Percentiles rank a stretch among this genome's conserved stretches.
phyloP scores from a whole-genome alignment of 495 filamentous ascomycete genomes.

The Penicillium desertorum region DNA sequence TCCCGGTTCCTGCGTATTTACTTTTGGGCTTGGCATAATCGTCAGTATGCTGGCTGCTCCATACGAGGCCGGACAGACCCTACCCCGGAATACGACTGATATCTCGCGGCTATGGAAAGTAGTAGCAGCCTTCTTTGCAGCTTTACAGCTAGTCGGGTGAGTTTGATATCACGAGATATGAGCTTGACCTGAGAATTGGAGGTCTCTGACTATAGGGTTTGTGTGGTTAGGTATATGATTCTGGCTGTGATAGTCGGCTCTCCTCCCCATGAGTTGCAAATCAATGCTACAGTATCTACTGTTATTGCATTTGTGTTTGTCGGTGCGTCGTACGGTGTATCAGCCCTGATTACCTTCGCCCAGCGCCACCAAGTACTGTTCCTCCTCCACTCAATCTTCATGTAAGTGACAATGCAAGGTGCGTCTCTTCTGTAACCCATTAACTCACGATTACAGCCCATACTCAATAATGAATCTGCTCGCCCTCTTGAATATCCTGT shows the following conservation, averaged over 20 bases:
- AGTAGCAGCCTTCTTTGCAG: not conserved
- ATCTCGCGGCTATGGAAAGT: constrained; percentile 1
- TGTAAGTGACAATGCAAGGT: not conserved
- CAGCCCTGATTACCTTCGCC: not conserved
- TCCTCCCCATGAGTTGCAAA: not conserved
- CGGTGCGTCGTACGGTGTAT: not conserved
- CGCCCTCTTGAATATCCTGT: constrained; percentile 34
- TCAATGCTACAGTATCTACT: not conserved
- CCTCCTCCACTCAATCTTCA: not conserved
- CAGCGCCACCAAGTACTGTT: not conserved
- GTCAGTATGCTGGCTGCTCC: not conserved
- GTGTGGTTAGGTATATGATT: constrained; percentile 3
- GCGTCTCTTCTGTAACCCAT: not conserved
- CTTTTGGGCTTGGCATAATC: not conserved
- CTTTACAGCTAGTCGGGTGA: constrained; percentile 6
- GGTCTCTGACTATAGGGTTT: not conserved
- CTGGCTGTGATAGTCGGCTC: not conserved
- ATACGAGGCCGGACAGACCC: not conserved
- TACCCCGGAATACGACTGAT: not conserved
- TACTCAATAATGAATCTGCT: constrained; percentile 30
- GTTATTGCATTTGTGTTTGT: not conserved
- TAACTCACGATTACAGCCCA: constrained; percentile 22
- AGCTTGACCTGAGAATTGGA: not conserved
- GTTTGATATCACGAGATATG: not conserved
- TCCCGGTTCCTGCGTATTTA: not conserved